Evolutionary conservation across 2,329 filamentous ascomycete genomes (phyloP), one percentile per base, ranked within the genome.

Genomic region (Cladosporium cucumerinum): DNA sequence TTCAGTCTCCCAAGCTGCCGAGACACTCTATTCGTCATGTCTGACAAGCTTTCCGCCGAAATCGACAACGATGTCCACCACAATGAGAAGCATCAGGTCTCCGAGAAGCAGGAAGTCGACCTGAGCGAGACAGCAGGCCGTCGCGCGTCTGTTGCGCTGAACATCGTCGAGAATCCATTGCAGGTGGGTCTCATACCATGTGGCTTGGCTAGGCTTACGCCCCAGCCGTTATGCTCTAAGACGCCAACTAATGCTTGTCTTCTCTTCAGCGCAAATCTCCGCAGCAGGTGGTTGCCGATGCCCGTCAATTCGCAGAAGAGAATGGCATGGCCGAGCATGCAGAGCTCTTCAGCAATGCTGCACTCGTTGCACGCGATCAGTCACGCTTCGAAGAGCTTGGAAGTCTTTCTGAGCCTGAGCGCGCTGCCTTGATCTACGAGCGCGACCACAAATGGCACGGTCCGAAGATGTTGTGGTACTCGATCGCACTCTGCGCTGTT

Each of bases 351-450:
- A 74, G 69, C 28, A 69, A 69, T 32, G 74, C 76, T 36, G 91
- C 90, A 3, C 81, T 94, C 12, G 84, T 93, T 21, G 91, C 91
- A 2, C 89, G 91, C 74, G 86, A 89, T 69, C 89, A 89, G 0
- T 78, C 79, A 10, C 81, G 82, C 32, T 90, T 84, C 73, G 88
- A 91, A 65, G 79, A 82, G 36, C 82, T 92, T 61, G 78, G 85
- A 59, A 84, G 85, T 12, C 82, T 93, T 1, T 78, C 82, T 63
- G 82, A 87, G 18, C 79, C 81, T 0, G 89, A 90, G 72, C 84
- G 87, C 65, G 78, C 82, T 23, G 82, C 81, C 14, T 81, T 94
- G 21, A 80, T 80, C 48, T 80, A 87, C 65, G 89, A 92, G 75
- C 80, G 84, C 36, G 79, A 85, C 28, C 87, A 91, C 81, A 89